Base-by-base conservation (phyloP, 345 rosid species). In the Citrus sp. region DNA sequence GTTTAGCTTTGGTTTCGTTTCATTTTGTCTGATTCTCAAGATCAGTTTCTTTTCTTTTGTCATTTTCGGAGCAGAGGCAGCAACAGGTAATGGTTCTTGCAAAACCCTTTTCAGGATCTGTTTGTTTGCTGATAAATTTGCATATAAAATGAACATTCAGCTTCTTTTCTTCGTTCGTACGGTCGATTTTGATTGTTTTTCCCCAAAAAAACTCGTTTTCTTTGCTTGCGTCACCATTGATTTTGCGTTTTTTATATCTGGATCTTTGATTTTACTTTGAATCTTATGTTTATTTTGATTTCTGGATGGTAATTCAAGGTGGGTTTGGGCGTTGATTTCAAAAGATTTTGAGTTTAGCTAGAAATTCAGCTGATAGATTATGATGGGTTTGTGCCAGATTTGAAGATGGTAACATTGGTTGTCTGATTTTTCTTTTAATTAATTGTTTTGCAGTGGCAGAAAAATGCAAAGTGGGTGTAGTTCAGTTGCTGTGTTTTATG, bases 371-470 rank as follows among this genome's bases (percentile, higher is more conserved):
- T 66, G 35, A 34, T 65, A 9, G 51, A 59, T 69, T 5, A 16
- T 61, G 42, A 32, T 80, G 80, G 81, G 83, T 69, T 77, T 77
- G 27, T 34, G 70, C 14, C 22, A 70, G 55, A 69, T 64, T 25
- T 51, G 58, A 62, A 56, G 38, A 37, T 40, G 6, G 12, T 79
- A 12, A 59, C 22, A 54, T 40, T 34, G n/a, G 58, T 77, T 58
- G 22, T 77, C 9, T 56, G 40, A 54, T 18, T 62, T 19, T 19
- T 74, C 3, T 66, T 67, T 28, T 22, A 14, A 2, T 16, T 54
- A 54, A 54, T 54, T n/a, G 9, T 28, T 25, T 58, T 61, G 37
- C 70, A 49, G 24, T 63, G 61, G 22, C 71, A 24, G 63, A 65
- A 49, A 46, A 46, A 13, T 51, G 25, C 63, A 54, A 6, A 34